These are phyloP conservation scores for Lactifluus piperatus DNA, from an alignment of 768 basidiomycete genomes.

Conservation along the genomic window DNA sequence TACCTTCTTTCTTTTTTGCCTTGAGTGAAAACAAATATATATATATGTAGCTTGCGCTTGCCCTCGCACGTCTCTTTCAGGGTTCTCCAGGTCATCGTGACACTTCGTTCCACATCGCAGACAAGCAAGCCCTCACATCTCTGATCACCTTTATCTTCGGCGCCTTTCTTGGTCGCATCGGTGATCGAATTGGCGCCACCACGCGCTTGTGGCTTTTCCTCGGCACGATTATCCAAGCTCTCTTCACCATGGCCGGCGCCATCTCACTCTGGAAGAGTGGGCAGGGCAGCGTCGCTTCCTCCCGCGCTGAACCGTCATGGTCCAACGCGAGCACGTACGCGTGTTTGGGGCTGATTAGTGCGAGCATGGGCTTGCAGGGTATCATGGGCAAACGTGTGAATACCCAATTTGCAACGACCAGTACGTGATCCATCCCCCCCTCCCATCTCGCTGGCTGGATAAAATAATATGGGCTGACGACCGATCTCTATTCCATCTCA, in stretches of 20 bases:
- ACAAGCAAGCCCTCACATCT: constrained; percentile 79
- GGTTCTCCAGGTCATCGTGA: constrained; percentile 38
- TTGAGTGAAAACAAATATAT: not conserved
- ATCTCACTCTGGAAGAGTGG: constrained; percentile 64
- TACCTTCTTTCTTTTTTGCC: not conserved
- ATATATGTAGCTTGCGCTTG: constrained; percentile 61
- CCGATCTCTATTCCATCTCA: not conserved
- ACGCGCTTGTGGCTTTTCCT: constrained; percentile 66
- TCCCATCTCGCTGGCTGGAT: not conserved
- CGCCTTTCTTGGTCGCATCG: constrained; percentile 72
- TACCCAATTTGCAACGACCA: constrained; percentile 71
- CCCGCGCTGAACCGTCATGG: constrained; percentile 64
- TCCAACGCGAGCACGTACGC: constrained; percentile 55
- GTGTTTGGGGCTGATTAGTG: constrained; percentile 71
- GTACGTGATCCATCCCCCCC: constrained; percentile 31
- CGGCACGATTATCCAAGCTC: constrained; percentile 64
- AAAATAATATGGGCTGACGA: not conserved
- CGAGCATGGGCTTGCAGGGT: constrained; percentile 74
- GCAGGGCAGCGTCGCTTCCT: constrained; percentile 42
- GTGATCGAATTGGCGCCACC: constrained; percentile 69
- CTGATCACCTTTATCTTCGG: constrained; percentile 69
- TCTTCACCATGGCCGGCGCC: constrained; percentile 68
- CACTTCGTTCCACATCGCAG: constrained; percentile 62
- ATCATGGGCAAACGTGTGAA: constrained; percentile 76
- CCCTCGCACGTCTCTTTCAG: constrained; percentile 74